Base-by-base conservation (phyloP, 306 rosid species). In the Castanea sativa region DNA sequence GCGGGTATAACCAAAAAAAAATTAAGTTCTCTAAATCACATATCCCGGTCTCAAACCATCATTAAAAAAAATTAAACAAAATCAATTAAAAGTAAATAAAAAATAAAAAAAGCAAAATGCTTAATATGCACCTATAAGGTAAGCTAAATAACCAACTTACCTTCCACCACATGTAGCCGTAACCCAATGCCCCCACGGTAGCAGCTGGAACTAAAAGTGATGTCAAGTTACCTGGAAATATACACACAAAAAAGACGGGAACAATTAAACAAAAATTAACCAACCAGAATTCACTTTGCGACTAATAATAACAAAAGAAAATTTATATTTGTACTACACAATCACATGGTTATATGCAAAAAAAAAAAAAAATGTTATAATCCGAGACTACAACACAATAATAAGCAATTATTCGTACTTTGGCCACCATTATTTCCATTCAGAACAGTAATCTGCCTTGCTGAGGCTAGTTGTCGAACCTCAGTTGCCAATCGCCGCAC, bases 141-240 rank as follows among this genome's bases (percentile, higher is more conserved):
- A 75, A 78, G 73, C 29, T 65, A 74, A 78, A 16, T 6, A n/a
- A 59, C 32, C 16, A 68, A 78, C 27, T 45, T 73, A 96, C 99
- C 99, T 93, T 96, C 98, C 92, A 93, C 96, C 96, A 83, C 99
- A 96, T 93, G 91, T 96, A 96, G 61, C 94, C 96, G 70, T 96
- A 96, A 73, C 99, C 97, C 84, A 89, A 38, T 29, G 87, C 98
- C 49, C 98, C 99, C 76, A 90, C 25, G 16, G 94, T 83, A 79
- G 94, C 97, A 2, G 93, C 93, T 63, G 98, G 99, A 89, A 87
- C 83, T 45, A 91, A 69, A 60, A 91, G 91, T 19, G 97, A 89
- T 41, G 97, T 61, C 63, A 90, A 10, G 74, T 88, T 88, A 81
- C 97, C 99, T 96, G 90, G 78, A 41, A 57, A 81, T 21, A 65